Percentiles rank a stretch among this genome's conserved stretches.
phyloP scores from a whole-genome alignment of 352 stramenopile genomes.

The Bremia lactucae region DNA sequence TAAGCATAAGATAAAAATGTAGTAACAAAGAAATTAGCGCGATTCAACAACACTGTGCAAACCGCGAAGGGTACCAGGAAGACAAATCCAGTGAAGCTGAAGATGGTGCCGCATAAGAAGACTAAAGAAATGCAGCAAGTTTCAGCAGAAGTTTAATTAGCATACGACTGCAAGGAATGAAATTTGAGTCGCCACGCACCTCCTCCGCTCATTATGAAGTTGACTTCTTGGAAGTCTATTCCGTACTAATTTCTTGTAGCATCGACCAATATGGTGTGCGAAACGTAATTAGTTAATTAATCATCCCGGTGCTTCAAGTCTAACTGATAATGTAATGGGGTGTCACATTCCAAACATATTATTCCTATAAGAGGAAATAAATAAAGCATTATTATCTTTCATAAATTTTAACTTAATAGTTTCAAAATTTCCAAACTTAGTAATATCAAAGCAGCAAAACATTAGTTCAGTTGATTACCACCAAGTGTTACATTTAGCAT shows the following conservation, averaged over 20 bases:
- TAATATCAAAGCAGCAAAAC: too few species aligned
- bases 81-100: slow-evolving; percentile 66
- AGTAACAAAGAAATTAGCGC: neutral
- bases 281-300: neutral
- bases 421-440: too few species aligned
- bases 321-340: neutral
- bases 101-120: slow-evolving; percentile 68
- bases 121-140: slow-evolving; percentile 14
- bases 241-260: neutral
- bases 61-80: slow-evolving; percentile 41
- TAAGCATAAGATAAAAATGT: slow-evolving; percentile 2
- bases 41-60: neutral
- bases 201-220: slow-evolving; percentile 14
- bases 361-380: neutral
- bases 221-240: neutral
- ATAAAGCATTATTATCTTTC: too few species aligned
- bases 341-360: neutral
- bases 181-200: slow-evolving; percentile 4
- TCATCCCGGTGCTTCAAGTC: neutral
- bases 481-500: too few species aligned
- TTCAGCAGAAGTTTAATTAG: neutral
- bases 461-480: too few species aligned
- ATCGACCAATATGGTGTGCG: neutral
- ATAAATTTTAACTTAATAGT: too few species aligned
- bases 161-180: neutral